Percentiles rank a stretch among this genome's conserved stretches.
phyloP scores from a whole-genome alignment of 306 rosid species.

The Lithocarpus polystachyus region DNA sequence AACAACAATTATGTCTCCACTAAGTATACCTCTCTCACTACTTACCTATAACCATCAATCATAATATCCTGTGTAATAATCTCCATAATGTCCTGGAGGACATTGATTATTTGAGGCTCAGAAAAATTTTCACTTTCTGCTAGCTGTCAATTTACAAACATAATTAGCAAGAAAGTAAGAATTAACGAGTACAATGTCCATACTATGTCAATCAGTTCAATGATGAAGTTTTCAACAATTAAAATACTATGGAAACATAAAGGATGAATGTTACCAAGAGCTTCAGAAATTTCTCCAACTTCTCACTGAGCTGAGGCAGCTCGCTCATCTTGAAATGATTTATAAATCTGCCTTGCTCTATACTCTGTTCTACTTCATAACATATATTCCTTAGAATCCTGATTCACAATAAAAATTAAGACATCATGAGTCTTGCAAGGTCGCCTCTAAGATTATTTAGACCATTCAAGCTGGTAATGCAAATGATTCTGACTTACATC shows the following conservation, averaged over 20 bases:
- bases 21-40: conserved; percentile 16
- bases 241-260: not conserved
- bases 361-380: conserved; percentile 32
- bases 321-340: conserved; percentile 68
- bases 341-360: conserved; percentile 37
- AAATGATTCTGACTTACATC: conserved; percentile 45
- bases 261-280: conserved; percentile 54
- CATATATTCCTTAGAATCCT: conserved; percentile 56
- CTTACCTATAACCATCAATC: conserved; percentile 67
- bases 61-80: conserved; percentile 86
- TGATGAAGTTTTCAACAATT: conserved; percentile 7
- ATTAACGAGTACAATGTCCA: not conserved
- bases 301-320: conserved; percentile 78
- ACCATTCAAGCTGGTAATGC: conserved; percentile 3
- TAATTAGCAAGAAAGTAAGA: conserved; percentile 7
- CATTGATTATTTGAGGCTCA: conserved; percentile 70
- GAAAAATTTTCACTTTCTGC: conserved; percentile 28
- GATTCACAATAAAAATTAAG: conserved; percentile 33
- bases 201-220: not conserved
- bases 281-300: conserved; percentile 74
- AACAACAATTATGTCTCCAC: not conserved
- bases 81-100: conserved; percentile 90
- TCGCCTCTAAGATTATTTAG: not conserved
- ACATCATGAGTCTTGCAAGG: not conserved
- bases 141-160: conserved; percentile 46